These are phyloP conservation scores for Fonsecaea monophora DNA, from an alignment of 2,329 filamentous ascomycete genomes.

Conservation along the genomic window DNA sequence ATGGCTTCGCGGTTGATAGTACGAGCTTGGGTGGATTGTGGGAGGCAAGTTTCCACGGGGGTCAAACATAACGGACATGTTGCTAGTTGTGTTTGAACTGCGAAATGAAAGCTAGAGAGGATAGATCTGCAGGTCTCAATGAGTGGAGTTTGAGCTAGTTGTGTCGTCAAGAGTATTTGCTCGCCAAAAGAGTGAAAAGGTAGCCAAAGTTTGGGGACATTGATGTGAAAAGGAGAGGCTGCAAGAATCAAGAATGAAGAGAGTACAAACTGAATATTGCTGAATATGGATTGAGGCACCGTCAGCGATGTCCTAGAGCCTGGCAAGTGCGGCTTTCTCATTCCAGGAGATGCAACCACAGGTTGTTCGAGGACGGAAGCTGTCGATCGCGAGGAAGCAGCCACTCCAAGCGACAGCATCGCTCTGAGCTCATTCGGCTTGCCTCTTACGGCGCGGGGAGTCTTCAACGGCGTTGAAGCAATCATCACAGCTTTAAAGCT, in stretches of 20 bases:
- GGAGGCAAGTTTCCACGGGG: conserved; percentile 32
- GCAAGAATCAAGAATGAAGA: neutral
- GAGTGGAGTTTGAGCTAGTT: neutral
- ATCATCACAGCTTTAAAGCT: neutral
- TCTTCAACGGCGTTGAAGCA: neutral
- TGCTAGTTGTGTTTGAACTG: neutral
- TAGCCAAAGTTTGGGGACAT: conserved; percentile 7
- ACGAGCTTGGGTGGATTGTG: conserved; percentile 31
- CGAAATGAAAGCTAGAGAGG: neutral
- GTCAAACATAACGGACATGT: conserved; percentile 28
- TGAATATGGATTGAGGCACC: neutral
- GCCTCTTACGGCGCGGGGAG: neutral
- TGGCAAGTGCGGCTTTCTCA: neutral
- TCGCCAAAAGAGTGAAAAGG: conserved; percentile 7
- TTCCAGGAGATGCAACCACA: neutral
- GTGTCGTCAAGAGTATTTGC: neutral
- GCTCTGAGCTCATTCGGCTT: neutral
- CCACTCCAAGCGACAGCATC: neutral
- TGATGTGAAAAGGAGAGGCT: neutral
- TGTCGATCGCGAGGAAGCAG: neutral
- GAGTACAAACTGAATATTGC: neutral
- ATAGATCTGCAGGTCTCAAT: neutral
- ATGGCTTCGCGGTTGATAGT: conserved; percentile 21
- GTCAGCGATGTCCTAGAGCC: neutral
- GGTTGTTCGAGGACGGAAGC: neutral